These are phyloP conservation scores for Termitomyces sp. DNA, from an alignment of 768 basidiomycete species.

Conservation along the genomic window DNA sequence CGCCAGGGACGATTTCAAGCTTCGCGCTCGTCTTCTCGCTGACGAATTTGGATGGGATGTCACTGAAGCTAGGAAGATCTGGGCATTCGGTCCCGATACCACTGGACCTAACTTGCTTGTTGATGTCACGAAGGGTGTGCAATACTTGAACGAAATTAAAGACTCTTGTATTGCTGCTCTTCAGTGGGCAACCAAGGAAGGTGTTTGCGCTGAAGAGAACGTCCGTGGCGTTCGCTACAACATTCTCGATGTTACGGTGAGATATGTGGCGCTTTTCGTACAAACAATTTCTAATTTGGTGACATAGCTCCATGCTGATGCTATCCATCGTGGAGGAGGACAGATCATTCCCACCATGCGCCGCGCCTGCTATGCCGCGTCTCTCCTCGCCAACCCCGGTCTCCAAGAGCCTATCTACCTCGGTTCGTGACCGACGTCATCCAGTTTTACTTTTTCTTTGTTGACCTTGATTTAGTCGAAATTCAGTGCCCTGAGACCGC, in stretches of 20 bases:
- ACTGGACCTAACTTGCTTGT: constrained; percentile 95
- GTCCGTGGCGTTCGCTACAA: constrained; percentile 98
- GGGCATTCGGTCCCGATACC: constrained; percentile 99
- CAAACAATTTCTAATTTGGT: neutral
- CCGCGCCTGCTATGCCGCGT: constrained; percentile 94
- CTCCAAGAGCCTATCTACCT: constrained; percentile 97
- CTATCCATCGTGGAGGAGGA: constrained; percentile 99
- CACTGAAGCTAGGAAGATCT: constrained; percentile 98
- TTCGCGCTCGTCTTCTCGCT: constrained; percentile 89
- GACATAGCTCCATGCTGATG: constrained; percentile 87
- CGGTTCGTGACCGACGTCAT: constrained; percentile 35
- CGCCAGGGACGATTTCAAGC: constrained; percentile 96
- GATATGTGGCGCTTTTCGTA: constrained; percentile 18
- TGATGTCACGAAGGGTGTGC: constrained; percentile 98
- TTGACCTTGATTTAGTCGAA: constrained; percentile 55
- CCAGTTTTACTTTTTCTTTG: neutral
- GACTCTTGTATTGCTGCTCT: constrained; percentile 98
- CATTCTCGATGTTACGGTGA: constrained; percentile 88
- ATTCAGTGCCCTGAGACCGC: constrained; percentile 97
- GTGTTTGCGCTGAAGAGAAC: constrained; percentile 92
- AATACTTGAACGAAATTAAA: constrained; percentile 99
- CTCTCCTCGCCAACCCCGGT: constrained; percentile 83
- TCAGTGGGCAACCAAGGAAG: constrained; percentile 99
- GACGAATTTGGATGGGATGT: constrained; percentile 98
- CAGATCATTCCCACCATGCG: constrained; percentile 97